Conservation (phyloP, 208 protist genomes). For the Leishmania guyanensis region DNA sequence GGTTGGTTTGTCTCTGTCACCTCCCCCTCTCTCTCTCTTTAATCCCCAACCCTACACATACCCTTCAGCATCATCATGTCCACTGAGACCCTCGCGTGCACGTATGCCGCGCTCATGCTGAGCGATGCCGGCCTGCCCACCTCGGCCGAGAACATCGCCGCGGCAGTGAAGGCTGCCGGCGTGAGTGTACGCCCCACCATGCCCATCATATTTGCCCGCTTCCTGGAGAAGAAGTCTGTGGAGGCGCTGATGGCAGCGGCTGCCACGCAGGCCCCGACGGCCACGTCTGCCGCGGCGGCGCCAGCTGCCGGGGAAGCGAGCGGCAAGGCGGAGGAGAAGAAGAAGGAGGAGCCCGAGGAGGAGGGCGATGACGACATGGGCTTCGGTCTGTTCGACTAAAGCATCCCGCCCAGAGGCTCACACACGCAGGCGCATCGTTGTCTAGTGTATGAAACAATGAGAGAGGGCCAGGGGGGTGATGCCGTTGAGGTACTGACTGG, state of each 20-base stretch:
- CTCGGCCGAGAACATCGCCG: constrained; percentile 77
- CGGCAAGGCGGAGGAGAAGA: constrained; percentile 40
- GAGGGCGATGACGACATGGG: constrained; percentile 91
- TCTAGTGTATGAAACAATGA: not conserved
- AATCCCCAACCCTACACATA: not conserved
- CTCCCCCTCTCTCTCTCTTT: not conserved
- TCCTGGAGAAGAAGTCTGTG: constrained; percentile 83
- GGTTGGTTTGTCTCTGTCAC: not conserved
- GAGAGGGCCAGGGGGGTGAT: no score
- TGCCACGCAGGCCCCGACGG: constrained; percentile 44
- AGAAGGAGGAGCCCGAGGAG: constrained; percentile 60
- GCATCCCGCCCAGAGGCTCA: not conserved
- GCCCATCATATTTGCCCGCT: constrained; percentile 83
- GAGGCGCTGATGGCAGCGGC: constrained; percentile 67
- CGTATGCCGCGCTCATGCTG: constrained; percentile 82
- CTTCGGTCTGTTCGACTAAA: constrained; percentile 93
- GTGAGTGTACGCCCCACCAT: constrained; percentile 71
- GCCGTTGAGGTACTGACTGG: not conserved
- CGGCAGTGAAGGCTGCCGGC: constrained; percentile 70
- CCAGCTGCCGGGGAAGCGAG: constrained; percentile 51
- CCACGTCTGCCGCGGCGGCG: constrained; percentile 40
- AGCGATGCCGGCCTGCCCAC: constrained; percentile 70
- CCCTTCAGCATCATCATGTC: constrained; percentile 34
- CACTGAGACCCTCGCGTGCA: constrained; percentile 79
- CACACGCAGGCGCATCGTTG: not conserved